phyloP scores from a whole-genome alignment of 139 green algal genomes.

The Ostreobium quekettii region DNA sequence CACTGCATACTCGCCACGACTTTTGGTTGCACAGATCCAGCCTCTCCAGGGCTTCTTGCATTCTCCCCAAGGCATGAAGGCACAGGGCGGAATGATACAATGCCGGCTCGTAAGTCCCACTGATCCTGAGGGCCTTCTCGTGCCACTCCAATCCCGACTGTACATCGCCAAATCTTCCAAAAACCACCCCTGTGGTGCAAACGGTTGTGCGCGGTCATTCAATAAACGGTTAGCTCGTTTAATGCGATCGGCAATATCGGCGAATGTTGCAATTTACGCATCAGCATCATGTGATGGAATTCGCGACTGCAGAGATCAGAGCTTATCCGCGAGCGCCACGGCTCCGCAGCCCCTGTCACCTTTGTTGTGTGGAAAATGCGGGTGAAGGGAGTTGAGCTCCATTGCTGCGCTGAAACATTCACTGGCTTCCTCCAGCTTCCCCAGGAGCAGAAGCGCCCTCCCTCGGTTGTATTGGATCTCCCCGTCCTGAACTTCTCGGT shows the following conservation, averaged over 20 bases:
- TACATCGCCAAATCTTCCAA: neutral
- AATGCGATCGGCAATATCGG: too few species aligned
- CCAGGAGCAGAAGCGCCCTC: conserved; percentile 24
- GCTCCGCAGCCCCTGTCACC: too few species aligned
- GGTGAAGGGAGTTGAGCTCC: conserved; percentile 25
- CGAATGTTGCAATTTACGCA: too few species aligned
- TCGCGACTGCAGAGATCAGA: too few species aligned
- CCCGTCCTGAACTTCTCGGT: conserved; percentile 26
- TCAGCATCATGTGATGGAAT: too few species aligned
- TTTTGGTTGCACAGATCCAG: neutral
- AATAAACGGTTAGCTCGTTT: too few species aligned
- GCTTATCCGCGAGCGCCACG: too few species aligned
- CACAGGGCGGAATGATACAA: neutral
- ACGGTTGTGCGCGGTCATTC: too few species aligned
- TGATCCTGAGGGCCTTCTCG: neutral
- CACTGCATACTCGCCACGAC: too few species aligned
- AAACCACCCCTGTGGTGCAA: neutral
- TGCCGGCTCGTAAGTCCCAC: neutral
- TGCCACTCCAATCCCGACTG: conserved; percentile 7
- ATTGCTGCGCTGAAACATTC: conserved; percentile 25
- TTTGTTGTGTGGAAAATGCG: conserved; percentile 37
- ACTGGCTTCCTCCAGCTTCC: conserved; percentile 22
- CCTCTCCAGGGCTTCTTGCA: neutral
- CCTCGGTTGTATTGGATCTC: conserved; percentile 33
- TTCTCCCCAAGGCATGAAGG: neutral